A percentile compares a stretch with the other conserved stretches of the same genome.
phyloP scores from a whole-genome alignment of 495 filamentous ascomycete genomes.

The Aspergillus ellipticus region DNA sequence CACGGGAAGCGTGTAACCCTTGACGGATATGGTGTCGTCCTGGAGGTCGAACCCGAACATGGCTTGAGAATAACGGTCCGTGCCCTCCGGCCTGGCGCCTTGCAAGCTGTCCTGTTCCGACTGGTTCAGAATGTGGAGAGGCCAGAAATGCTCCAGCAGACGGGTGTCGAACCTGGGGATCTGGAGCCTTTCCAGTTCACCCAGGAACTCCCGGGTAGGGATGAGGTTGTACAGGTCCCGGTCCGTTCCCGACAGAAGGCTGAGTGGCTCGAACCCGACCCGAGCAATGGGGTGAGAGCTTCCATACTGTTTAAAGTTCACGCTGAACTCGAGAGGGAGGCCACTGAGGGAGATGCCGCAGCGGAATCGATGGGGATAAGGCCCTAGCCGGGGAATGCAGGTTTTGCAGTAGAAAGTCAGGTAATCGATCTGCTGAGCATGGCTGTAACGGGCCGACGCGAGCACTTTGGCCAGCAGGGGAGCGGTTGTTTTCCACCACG shows the following conservation, averaged over 20 bases:
- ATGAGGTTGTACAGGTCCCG: constrained; percentile 11
- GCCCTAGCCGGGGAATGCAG: constrained; percentile 13
- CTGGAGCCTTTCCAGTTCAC: background rate
- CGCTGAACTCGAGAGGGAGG: constrained; percentile 16
- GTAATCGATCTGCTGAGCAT: background rate
- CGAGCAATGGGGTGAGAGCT: constrained; percentile 4
- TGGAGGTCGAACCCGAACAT: constrained; percentile 19
- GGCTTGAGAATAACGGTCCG: constrained; percentile 1
- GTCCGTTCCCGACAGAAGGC: constrained; percentile 1
- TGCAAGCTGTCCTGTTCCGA: background rate
- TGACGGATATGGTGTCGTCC: constrained; percentile 6
- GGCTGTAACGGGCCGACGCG: background rate
- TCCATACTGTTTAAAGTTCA: constrained; percentile 15
- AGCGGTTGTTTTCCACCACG: constrained; percentile 9
- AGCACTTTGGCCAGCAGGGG: background rate
- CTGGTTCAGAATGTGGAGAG: background rate
- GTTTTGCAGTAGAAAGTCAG: constrained; percentile 1
- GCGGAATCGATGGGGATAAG: constrained; percentile 6
- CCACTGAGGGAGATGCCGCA: constrained; percentile 13
- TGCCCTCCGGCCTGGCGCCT: background rate
- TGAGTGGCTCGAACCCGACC: constrained; percentile 18
- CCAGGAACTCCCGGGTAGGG: background rate
- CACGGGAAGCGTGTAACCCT: constrained; percentile 15
- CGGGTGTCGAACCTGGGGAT: background rate
- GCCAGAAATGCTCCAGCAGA: constrained; percentile 2